phyloP scores from a whole-genome alignment of 805 yeast genomes.

The Kluyveromyces starmeri region DNA sequence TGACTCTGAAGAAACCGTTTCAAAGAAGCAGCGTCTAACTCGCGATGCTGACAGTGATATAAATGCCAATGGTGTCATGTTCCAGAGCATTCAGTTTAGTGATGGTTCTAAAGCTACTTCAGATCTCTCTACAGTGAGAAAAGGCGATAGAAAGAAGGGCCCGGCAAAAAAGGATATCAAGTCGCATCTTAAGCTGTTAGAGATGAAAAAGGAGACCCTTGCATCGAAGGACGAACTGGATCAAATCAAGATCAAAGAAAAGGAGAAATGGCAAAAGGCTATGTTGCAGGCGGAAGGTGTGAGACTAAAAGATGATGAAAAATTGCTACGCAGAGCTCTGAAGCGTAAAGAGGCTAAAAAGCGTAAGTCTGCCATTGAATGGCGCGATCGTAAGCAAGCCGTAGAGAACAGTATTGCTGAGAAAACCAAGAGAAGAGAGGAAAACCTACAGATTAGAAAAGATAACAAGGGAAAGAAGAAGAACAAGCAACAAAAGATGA shows the following conservation, averaged over 20 bases:
- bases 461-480: constrained; percentile 78
- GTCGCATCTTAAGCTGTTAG: constrained; percentile 71
- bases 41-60: constrained; percentile 21
- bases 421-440: constrained; percentile 82
- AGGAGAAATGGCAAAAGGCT: constrained; percentile 78
- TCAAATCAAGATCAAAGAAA: constrained; percentile 48
- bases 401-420: constrained; percentile 69
- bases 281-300: constrained; percentile 82
- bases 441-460: constrained; percentile 74
- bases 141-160: constrained; percentile 47
- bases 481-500: constrained; percentile 61
- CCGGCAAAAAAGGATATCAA: constrained; percentile 78
- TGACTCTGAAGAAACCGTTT: constrained; percentile 17
- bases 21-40: constrained; percentile 28
- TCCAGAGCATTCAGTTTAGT: constrained; percentile 71
- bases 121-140: constrained; percentile 53
- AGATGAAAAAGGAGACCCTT: constrained; percentile 60
- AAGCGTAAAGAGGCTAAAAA: constrained; percentile 77
- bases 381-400: constrained; percentile 81
- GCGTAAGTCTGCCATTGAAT: constrained; percentile 78
- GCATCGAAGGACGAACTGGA: constrained; percentile 55
- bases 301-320: constrained; percentile 85
- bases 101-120: constrained; percentile 77
- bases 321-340: constrained; percentile 73
- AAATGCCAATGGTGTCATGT: constrained; percentile 45